Conservation (phyloP, 768 basidiomycete species). For the Antrodiella citrinella region DNA sequence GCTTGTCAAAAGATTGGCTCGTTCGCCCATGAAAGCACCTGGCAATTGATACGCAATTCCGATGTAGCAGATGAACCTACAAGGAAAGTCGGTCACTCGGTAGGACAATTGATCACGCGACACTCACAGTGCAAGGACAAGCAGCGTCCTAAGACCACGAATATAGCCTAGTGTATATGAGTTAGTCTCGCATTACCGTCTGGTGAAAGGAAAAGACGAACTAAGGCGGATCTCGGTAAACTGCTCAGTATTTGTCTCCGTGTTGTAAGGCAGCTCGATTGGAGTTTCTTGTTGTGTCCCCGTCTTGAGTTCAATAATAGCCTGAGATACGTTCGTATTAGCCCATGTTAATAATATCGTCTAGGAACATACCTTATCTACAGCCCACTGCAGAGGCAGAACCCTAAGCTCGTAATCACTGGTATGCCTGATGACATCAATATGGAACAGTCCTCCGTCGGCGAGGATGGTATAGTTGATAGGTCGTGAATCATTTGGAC, state of each 20-base stretch:
- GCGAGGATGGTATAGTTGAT: constrained; percentile 66
- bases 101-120: neutral
- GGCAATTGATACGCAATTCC: constrained; percentile 76
- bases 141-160: constrained; percentile 48
- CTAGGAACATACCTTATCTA: constrained; percentile 48
- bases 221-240: constrained; percentile 45
- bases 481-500: constrained; percentile 9
- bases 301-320: constrained; percentile 62
- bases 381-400: constrained; percentile 69
- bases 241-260: constrained; percentile 61
- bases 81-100: constrained; percentile 1
- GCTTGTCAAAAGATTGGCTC: constrained; percentile 53
- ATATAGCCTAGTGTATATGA: constrained; percentile 46
- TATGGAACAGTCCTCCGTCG: constrained; percentile 54
- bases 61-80: constrained; percentile 65
- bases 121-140: constrained; percentile 60
- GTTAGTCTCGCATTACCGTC: too few species aligned
- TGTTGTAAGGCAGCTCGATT: constrained; percentile 65
- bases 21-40: constrained; percentile 59
- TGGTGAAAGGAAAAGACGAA: too few species aligned
- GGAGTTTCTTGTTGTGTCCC: constrained; percentile 49
- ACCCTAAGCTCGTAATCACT: constrained; percentile 64
- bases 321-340: constrained; percentile 30
- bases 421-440: constrained; percentile 57
- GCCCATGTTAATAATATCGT: neutral